These are phyloP conservation scores for Fraxinus latifolia DNA, from an alignment of 305 asterid genomes.

Conservation along the genomic window DNA sequence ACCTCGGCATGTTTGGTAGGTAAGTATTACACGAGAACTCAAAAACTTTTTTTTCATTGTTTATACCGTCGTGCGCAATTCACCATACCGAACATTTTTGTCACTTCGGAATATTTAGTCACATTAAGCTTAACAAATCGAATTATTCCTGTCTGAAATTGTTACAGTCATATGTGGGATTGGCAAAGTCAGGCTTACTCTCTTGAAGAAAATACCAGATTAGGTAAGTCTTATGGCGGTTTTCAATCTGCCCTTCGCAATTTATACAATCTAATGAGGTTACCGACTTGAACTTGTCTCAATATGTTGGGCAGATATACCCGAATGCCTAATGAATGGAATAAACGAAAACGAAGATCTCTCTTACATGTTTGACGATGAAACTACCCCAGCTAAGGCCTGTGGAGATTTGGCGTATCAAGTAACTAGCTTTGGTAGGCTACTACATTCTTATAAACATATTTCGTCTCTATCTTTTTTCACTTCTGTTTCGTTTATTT, in stretches of 20 bases:
- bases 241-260: not conserved
- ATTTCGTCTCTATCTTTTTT: not conserved
- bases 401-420: conserved; percentile 50
- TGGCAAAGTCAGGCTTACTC: conserved; percentile 44
- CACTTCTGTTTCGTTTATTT: not conserved
- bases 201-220: conserved; percentile 37
- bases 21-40: no score
- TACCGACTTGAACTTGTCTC: conserved; percentile 11
- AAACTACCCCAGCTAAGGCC: conserved; percentile 58
- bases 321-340: conserved; percentile 43
- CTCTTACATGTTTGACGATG: conserved; percentile 36
- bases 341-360: conserved; percentile 34
- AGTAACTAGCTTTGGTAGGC: conserved; percentile 40
- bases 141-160: conserved; percentile 12
- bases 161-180: conserved; percentile 46
- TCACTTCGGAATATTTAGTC: conserved; percentile 1
- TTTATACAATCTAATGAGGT: not conserved
- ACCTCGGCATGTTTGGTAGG: no score
- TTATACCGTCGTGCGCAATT: no score
- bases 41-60: no score
- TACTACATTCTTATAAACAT: not conserved
- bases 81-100: no score
- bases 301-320: conserved; percentile 32
- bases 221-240: conserved; percentile 35
- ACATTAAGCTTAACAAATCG: not conserved